Base-by-base conservation (phyloP, 805 yeast genomes). In the Suhomyces kilbournensis region DNA sequence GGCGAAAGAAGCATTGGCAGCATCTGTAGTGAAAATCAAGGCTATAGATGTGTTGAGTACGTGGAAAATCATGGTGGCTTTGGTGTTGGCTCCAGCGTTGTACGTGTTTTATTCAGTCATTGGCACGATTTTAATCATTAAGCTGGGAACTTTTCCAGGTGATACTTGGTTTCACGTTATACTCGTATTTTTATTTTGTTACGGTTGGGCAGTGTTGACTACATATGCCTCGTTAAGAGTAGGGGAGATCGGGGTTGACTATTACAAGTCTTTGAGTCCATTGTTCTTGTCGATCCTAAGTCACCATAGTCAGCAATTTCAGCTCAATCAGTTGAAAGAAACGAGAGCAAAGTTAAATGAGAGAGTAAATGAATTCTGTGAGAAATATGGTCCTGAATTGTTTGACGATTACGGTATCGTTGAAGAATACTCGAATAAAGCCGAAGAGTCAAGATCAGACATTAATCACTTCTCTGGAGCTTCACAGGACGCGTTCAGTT, bases 11-110 rank as follows among this genome's bases (percentile, higher is more conserved):
- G 78, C 78, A 15, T 61, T 74, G 48, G 73, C 69, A 3, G 67
- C 64, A 1, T 71, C 76, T 1, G 65, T 66, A 20, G 79, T 74
- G 8, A 74, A 74, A 49, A 65, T 74, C 53, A 66, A 70, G 48
- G 79, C 77, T 39, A 67, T 63, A 15, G 78, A 74, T 59, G 78
- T 74, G 22, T 59, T 74, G 46, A 70, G 74, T 6, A 70, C 77
- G 1, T 74, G 78, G 78, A 74, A 74, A 55, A 72, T 72, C 15
- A 56, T 74, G 28, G 78, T 74, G 32, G 77, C 78, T 0, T 60
- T 74, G 47, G 73, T 67, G 0, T 57, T 72, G 32, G 78, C 78
- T 1, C 78, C 78, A 4, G 60, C 65, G 34, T 63, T 74, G 22
- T 74, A 74, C 54, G 66, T 70, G 3, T 70, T 74, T 45, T 74